These are phyloP conservation scores for Borealophlyctis nickersoniae DNA, from an alignment of 192 early-diverging fungal genomes.

Conservation along the genomic window DNA sequence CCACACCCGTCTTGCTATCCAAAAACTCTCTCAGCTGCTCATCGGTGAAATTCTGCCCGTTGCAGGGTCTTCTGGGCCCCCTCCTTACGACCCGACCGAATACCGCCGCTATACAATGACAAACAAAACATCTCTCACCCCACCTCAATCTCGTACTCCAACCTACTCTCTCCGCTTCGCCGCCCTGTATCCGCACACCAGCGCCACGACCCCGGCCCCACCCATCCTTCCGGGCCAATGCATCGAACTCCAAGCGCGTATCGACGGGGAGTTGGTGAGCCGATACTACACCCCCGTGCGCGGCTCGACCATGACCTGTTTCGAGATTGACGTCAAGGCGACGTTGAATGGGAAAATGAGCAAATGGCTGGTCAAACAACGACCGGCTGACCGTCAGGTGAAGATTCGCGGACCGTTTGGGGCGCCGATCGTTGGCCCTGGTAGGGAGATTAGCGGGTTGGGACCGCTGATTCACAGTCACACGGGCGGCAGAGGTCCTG, in stretches of 20 bases:
- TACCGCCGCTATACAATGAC: constrained; percentile 42
- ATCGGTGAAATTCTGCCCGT: constrained; percentile 37
- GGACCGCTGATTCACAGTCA: not conserved
- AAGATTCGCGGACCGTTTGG: constrained; percentile 48
- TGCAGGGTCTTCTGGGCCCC: no score
- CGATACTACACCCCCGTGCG: constrained; percentile 38
- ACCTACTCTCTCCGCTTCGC: constrained; percentile 37
- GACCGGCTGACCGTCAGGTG: constrained; percentile 38
- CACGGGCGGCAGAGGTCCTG: not conserved
- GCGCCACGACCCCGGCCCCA: constrained; percentile 20
- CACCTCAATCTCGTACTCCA: not conserved
- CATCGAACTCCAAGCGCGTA: constrained; percentile 36
- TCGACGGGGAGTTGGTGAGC: constrained; percentile 23
- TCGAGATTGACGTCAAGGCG: constrained; percentile 34
- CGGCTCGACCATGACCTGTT: constrained; percentile 26
- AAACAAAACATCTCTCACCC: constrained; percentile 11
- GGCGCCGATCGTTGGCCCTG: constrained; percentile 22
- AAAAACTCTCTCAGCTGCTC: constrained; percentile 28
- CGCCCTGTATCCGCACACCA: constrained; percentile 35
- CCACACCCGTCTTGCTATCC: constrained; percentile 38
- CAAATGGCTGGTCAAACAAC: constrained; percentile 28
- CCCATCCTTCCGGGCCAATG: constrained; percentile 39
- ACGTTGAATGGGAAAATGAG: constrained; percentile 17
- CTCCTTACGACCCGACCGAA: constrained; percentile 34
- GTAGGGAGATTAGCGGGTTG: not conserved